Percentiles rank a stretch among this genome's conserved stretches.
Evolutionary conservation across 1,284 basidiomycete species (phyloP).

Genomic region (Ustilago trichophora): DNA sequence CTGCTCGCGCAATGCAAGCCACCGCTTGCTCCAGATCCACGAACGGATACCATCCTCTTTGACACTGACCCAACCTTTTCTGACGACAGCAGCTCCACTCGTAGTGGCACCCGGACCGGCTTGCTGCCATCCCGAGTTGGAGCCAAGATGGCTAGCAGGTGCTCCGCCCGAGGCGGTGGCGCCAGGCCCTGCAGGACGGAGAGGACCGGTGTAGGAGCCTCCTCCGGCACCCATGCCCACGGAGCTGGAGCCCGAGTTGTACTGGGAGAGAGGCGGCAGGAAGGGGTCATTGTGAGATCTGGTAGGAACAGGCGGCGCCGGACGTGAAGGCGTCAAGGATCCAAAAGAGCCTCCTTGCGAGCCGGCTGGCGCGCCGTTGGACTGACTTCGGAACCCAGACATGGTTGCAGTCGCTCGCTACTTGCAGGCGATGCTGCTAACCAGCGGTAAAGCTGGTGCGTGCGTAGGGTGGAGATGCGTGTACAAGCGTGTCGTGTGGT

Average conservation of each 20-base stretch:
- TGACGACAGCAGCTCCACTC: slow-evolving; percentile 53
- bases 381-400: slow-evolving; percentile 40
- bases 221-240: slow-evolving; percentile 51
- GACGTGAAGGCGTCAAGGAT: slow-evolving; percentile 57
- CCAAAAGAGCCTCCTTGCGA: slow-evolving; percentile 35
- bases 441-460: background rate
- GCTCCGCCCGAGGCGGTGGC: slow-evolving; percentile 27
- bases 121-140: slow-evolving; percentile 41
- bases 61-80: slow-evolving; percentile 65
- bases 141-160: slow-evolving; percentile 24
- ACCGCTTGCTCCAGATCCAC: slow-evolving; percentile 91
- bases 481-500: too few species aligned
- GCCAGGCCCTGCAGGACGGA: slow-evolving; percentile 56
- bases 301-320: slow-evolving; percentile 56
- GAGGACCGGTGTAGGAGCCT: slow-evolving; percentile 58
- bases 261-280: slow-evolving; percentile 53
- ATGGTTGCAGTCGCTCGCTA: slow-evolving; percentile 14
- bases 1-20: slow-evolving; percentile 84
- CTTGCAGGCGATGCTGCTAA: background rate
- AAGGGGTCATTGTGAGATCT: slow-evolving; percentile 51
- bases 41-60: slow-evolving; percentile 71
- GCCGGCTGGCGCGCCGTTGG: slow-evolving; percentile 16
- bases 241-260: slow-evolving; percentile 31
- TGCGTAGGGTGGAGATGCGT: background rate
- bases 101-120: slow-evolving; percentile 43